Base-by-base conservation (phyloP, 768 basidiomycete species). In the Podaxis sp. region DNA sequence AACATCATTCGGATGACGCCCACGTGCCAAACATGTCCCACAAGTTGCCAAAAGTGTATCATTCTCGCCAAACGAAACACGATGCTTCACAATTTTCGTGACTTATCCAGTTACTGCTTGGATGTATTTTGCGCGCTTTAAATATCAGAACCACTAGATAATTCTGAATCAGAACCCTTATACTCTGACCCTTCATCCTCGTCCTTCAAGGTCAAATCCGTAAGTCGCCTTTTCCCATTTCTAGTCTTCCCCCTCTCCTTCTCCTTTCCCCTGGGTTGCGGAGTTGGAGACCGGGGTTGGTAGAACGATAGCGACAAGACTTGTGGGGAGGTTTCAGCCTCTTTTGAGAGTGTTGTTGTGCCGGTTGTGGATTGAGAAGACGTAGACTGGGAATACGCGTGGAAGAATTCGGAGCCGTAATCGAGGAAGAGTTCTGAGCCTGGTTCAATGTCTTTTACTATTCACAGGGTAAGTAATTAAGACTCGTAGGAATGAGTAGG, bases 351-450 rank as follows among this genome's bases (percentile, higher is more conserved):
- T 1, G 29, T 29, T 29, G 27, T 50, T 13, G 22, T 11, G 47
- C 13, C 22, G 24, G 47, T n/a, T 8, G 11, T 11, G 6, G 49
- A 46, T n/a, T 9, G 17, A 9, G 19, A 46, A 3, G 41, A 43
- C 12, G 9, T 8, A 5, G 49, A 50, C 24, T 19, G 9, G 0
- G 25, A 22, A 8, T 25, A 11, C 6, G n/a, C 12, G 24, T 50
- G 49, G 49, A 50, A 67, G 37, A 55, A 66, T 8, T 63, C 53
- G 0, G 64, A 17, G 4, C 68, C 66, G 13, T 67, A 71, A 27
- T 67, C 57, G 25, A 70, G 46, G 12, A 70, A 36, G 4, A 68
- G 25, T 47, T 70, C 67, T 8, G 59, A 55, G 4, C 69, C 69
- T 25, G 57, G 58, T 19, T 56, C 37, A 1, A 70, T 61, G 41